Evolutionary conservation across 2,329 filamentous ascomycete species (phyloP).

Genomic region (Anthostomella pinea): DNA sequence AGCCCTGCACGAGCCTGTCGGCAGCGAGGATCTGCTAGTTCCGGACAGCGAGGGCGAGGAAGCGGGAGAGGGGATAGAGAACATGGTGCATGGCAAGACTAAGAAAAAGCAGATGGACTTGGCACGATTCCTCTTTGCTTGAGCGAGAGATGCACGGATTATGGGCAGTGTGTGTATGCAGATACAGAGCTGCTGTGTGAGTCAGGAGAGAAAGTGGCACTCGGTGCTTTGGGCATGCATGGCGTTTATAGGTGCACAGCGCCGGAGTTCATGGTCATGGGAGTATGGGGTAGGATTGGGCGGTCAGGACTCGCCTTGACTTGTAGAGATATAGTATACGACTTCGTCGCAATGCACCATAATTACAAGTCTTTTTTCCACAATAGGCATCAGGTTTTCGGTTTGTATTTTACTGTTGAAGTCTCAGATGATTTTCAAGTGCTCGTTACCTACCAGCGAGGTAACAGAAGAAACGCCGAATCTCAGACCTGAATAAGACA

Average conservation of each 20-base stretch:
- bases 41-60: conserved; percentile 45
- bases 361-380: no score
- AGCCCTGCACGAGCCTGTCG: conserved; percentile 44
- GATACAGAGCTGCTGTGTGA: conserved; percentile 7
- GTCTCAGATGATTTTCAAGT: no score
- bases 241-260: conserved; percentile 16
- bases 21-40: conserved; percentile 57
- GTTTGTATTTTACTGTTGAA: no score
- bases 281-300: neutral
- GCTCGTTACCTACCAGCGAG: no score
- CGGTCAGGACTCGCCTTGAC: neutral
- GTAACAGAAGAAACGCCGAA: no score
- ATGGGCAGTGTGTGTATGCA: conserved; percentile 7
- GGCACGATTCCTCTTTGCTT: conserved; percentile 45
- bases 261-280: conserved; percentile 12
- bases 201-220: conserved; percentile 8
- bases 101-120: conserved; percentile 41
- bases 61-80: conserved; percentile 21
- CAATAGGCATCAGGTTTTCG: no score
- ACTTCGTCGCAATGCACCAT: no score
- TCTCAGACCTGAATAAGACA: no score
- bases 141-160: conserved; percentile 1
- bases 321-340: neutral
- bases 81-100: conserved; percentile 10
- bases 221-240: neutral